Evolutionary conservation across 2,329 filamentous ascomycete species (phyloP), one percentile per base, ranked within the genome.

Genomic region (Ophiostoma australiae): DNA sequence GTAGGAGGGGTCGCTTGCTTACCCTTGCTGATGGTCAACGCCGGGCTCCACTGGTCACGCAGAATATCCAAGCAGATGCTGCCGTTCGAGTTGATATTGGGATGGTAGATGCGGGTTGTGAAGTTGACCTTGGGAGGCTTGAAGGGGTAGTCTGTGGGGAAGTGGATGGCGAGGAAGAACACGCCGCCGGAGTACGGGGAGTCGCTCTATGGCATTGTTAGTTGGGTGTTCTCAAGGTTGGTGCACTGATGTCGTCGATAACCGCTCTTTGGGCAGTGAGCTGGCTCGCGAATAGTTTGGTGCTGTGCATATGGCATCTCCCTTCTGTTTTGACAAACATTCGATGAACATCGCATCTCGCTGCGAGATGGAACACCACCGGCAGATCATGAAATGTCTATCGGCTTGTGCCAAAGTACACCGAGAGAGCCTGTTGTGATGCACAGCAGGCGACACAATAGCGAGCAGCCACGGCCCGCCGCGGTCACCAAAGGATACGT

Each of bases 71-170:
- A 84, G 82, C 95, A 99, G 83, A 99, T 99, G 83, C 94, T 97
- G 82, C 95, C 95, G 82, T 98, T 98, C 76, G 93, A 97, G 89
- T 99, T 99, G 93, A 99, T 99, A 85, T 99, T 99, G 78, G 95
- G 95, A 85, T 99, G 95, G 82, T 99, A 99, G 86, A 99, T 98
- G 80, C 94, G 91, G 75, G 95, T 99, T 78, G 93, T 98, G 88
- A 99, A 99, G 91, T 97, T 97, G 84, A 99, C 94, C 89, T 99
- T 99, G 77, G 95, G 95, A 74, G 95, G 95, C 91, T 99, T 99
- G 88, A 99, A 99, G 61, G 95, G 95, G 84, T 99, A 99, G 87
- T 99, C 95, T 87, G 95, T 99, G 76, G 95, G 95, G 87, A 99
- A 98, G 84, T 97, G 93, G 80, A 99, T 99, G 77, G 91, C 90